A percentile compares a stretch with the other conserved stretches of the same genome.
These are phyloP conservation scores for Hypoxylon fragiforme DNA, from an alignment of 495 filamentous ascomycete genomes.

Conservation along the genomic window DNA sequence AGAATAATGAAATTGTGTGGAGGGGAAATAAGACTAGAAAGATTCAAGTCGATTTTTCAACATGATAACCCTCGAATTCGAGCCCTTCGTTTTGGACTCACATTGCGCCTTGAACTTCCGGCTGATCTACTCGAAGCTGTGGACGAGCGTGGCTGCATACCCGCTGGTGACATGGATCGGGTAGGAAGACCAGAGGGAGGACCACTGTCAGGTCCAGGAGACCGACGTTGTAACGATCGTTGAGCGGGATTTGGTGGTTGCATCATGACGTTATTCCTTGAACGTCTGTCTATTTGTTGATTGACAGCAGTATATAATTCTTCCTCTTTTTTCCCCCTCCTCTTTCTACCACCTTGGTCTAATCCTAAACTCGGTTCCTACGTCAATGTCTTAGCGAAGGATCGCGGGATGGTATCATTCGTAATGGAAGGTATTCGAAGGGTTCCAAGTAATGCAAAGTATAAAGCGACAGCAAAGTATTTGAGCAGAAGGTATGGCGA, in stretches of 20 bases:
- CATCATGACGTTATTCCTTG: constrained; percentile 35
- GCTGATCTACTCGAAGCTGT: constrained; percentile 43
- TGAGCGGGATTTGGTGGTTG: constrained; percentile 44
- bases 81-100: constrained; percentile 41
- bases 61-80: background rate
- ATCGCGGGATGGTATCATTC: constrained; percentile 11
- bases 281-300: constrained; percentile 10
- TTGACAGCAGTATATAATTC: constrained; percentile 20
- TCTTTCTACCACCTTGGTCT: constrained; percentile 4
- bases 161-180: constrained; percentile 74
- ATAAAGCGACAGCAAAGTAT: constrained; percentile 3
- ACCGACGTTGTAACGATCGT: constrained; percentile 52
- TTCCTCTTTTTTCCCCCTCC: constrained; percentile 25
- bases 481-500: background rate
- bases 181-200: constrained; percentile 58
- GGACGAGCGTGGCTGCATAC: constrained; percentile 58
- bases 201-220: constrained; percentile 52
- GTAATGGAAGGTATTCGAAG: constrained; percentile 3
- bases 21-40: no score
- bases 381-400: constrained; percentile 2
- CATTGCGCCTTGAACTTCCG: constrained; percentile 53
- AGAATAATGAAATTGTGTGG: no score
- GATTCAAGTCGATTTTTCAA: background rate
- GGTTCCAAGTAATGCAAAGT: background rate
- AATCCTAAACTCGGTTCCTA: constrained; percentile 8